Base-by-base conservation (phyloP, 345 rosid species). In the Passiflora organensis region DNA sequence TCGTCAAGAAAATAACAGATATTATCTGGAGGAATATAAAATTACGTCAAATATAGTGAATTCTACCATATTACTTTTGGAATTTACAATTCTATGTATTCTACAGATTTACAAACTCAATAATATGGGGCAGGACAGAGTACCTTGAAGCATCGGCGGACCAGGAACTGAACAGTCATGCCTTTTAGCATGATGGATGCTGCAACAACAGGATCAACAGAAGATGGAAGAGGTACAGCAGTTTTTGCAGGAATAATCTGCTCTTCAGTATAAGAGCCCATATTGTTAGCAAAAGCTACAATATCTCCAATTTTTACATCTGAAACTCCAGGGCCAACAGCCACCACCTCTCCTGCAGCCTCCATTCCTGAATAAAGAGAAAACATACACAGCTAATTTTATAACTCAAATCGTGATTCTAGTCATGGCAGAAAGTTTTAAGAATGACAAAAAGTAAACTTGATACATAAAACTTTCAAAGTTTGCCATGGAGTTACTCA, bases 221-320 rank as follows among this genome's bases (percentile, higher is more conserved):
- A 76, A 24, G 95, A 63, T 74, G 98, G 96, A 69, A 91, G 84
- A 22, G 96, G 89, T 53, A 86, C 89, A 49, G 79, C 95, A 70
- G 58, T 84, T 34, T 75, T 71, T 0, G 96, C 95, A 2, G 95
- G 91, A 59, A 91, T 89, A 48, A 86, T 72, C 68, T 82, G 96
- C 65, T 91, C 96, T 79, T 91, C 95, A 4, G 94, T 80, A 69
- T 84, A 91, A 1, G 95, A 70, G 22, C 95, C 96, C 86, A 88
- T 76, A 3, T 39, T 17, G 41, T 95, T 89, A 51, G 87, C 91
- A 69, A 84, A 88, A 69, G 80, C 98, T 43, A 91, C 96, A 4
- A 91, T 64, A 72, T 91, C 96, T 55, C 98, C 98, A 38, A 86
- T 78, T 72, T 77, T 62, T 55, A 79, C 72, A 15, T 80, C 95